A percentile compares a stretch with the other conserved stretches of the same genome.
These are phyloP conservation scores for Drechslera avenae DNA, from an alignment of 2,329 filamentous ascomycete species.

Conservation along the genomic window DNA sequence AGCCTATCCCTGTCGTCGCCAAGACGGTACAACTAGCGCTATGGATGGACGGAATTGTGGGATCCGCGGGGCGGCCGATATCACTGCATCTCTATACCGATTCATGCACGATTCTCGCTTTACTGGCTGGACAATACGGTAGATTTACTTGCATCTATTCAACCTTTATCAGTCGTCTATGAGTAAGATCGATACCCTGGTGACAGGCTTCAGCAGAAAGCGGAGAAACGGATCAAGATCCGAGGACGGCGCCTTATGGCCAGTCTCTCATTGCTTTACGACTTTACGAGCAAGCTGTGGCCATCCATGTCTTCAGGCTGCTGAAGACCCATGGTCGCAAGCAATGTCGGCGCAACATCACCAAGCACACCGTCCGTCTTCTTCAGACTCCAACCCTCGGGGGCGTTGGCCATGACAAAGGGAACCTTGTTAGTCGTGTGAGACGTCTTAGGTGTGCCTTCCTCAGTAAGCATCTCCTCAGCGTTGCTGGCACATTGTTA, in stretches of 20 bases:
- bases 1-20: constrained; percentile 7
- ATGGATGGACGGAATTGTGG: no score
- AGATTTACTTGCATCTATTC: no score
- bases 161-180: no score
- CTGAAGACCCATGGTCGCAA: constrained; percentile 87
- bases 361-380: constrained; percentile 88
- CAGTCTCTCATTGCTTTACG: constrained; percentile 41
- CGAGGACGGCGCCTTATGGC: not conserved
- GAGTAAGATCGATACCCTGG: no score
- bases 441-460: constrained; percentile 95
- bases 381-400: constrained; percentile 84
- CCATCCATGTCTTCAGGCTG: constrained; percentile 94
- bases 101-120: no score
- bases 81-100: no score
- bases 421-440: constrained; percentile 98
- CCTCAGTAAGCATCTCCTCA: constrained; percentile 97
- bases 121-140: no score
- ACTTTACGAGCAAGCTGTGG: constrained; percentile 79
- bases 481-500: constrained; percentile 68
- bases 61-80: no score
- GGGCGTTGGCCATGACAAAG: constrained; percentile 97
- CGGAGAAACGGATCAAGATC: not conserved
- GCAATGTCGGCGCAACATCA: constrained; percentile 93
- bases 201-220: not conserved
- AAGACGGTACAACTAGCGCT: not conserved